Evolutionary conservation across 2,329 filamentous ascomycete species (phyloP).

Genomic region (Xylariaceae sp.): DNA sequence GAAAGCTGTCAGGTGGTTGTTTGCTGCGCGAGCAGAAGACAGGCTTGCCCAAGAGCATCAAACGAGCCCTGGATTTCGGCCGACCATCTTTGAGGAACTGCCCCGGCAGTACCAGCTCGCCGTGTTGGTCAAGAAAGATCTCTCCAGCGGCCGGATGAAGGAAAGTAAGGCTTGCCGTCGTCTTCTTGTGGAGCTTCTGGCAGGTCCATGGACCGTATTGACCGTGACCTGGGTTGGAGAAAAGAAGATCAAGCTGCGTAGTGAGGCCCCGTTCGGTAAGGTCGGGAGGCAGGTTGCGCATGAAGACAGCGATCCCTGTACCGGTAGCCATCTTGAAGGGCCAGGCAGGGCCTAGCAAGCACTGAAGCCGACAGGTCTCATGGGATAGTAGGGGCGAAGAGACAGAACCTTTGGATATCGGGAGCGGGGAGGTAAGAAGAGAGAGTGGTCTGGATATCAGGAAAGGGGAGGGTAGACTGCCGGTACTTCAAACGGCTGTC

Average conservation of each 20-base stretch:
- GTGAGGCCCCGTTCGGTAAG: slow-evolving; percentile 31
- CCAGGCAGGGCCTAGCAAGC: no score
- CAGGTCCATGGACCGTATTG: slow-evolving; percentile 34
- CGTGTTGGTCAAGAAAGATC: slow-evolving; percentile 30
- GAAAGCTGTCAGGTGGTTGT: slow-evolving; percentile 25
- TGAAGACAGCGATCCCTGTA: slow-evolving; percentile 36
- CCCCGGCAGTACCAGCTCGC: slow-evolving; percentile 7
- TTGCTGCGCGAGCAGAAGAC: slow-evolving; percentile 30
- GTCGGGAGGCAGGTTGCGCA: slow-evolving; percentile 34
- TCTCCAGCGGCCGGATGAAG: slow-evolving; percentile 30
- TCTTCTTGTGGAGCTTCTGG: slow-evolving; percentile 31
- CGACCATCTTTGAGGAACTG: slow-evolving; percentile 2
- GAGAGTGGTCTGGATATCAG: no score
- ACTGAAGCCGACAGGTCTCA: no score
- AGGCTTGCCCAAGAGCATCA: slow-evolving; percentile 20
- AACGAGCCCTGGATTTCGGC: slow-evolving; percentile 12
- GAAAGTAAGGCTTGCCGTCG: slow-evolving; percentile 36
- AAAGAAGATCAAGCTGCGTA: slow-evolving; percentile 30
- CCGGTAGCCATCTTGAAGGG: slow-evolving; percentile 1
- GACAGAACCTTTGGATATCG: no score
- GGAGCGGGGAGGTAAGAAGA: no score
- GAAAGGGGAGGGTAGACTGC: no score
- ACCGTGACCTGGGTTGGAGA: slow-evolving; percentile 33
- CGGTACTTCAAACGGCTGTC: no score
- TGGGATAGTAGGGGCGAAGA: no score